Evolutionary conservation across 2,329 filamentous ascomycete species (phyloP), one percentile per base, ranked within the genome.

Genomic region (Neopestalotiopsis sp.): DNA sequence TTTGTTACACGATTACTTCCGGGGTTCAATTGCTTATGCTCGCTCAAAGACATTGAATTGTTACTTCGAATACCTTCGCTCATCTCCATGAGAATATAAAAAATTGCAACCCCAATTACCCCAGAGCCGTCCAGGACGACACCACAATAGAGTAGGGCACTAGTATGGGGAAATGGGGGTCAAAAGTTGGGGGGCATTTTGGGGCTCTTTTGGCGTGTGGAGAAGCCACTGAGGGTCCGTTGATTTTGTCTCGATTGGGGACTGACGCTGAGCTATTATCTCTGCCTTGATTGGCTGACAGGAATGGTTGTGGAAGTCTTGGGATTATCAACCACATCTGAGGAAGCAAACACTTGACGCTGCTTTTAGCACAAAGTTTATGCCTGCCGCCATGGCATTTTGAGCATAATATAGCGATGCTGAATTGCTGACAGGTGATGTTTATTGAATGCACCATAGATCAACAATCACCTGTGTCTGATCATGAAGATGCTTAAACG

Each of bases 161-260:
- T 28, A 52, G 45, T 52, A 52, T 52, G 45, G 45, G 45, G 45
- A 52, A 52, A 52, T 52, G 45, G 45, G 45, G 45, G 45, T 52
- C 45, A 52, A 38, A 38, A 52, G n/a, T 52, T 52, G 45, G 45
- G 45, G 42, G 45, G 45, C 34, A 7, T 10, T 52, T n/a, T 52
- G 45, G 45, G 42, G 45, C 14, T 10, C 10, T 10, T 52, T n/a
- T 52, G 17, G 45, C 45, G 45, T 52, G 45, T n/a, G 45, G 45
- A 52, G 45, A 52, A 20, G 17, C n/a, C 45, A 52, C n/a, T 12
- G 14, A 52, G 14, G 45, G n/a, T 20, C n/a, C n/a, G 45, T 52
- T 52, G 45, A 24, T 52, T 52, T 52, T 52, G 45, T 17, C 45
- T 52, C 20, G 45, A 52, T 24, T 52, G 17, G 45, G 45, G 45